Percentiles rank a stretch among this genome's conserved stretches.
These are phyloP conservation scores for Sphaceloma murrayae DNA, from an alignment of 2,329 filamentous ascomycete species.

Conservation along the genomic window DNA sequence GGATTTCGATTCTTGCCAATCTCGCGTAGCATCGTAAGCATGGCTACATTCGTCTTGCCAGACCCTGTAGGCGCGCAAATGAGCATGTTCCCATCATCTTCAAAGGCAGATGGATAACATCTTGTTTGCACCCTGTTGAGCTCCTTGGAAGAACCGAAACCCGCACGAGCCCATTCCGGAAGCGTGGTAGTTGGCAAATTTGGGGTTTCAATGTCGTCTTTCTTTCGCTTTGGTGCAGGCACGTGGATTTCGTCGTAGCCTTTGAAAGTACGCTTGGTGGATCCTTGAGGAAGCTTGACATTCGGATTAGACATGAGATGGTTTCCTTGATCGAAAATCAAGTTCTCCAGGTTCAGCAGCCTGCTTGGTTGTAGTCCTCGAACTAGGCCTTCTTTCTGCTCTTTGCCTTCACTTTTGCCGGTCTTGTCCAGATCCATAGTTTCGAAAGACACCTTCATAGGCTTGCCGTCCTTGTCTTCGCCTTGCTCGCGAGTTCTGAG, in stretches of 20 bases:
- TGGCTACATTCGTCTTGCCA: conserved; percentile 97
- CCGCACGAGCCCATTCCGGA: conserved; percentile 81
- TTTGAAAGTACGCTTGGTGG: conserved; percentile 91
- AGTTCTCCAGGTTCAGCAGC: conserved; percentile 86
- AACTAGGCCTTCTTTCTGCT: conserved; percentile 57
- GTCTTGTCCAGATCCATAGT: conserved; percentile 65
- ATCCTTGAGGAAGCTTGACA: conserved; percentile 85
- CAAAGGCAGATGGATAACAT: conserved; percentile 83
- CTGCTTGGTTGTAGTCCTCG: conserved; percentile 80
- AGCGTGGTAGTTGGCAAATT: conserved; percentile 78
- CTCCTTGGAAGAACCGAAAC: conserved; percentile 76
- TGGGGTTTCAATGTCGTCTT: conserved; percentile 62
- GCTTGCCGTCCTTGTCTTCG: conserved; percentile 49
- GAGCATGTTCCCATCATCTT: conserved; percentile 93
- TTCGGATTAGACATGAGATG: conserved; percentile 99
- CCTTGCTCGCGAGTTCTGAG: conserved; percentile 60
- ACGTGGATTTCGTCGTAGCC: conserved; percentile 98
- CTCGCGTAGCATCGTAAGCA: conserved; percentile 91
- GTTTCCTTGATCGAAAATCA: conserved; percentile 95
- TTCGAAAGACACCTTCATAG: conserved; percentile 69
- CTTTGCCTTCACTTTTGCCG: conserved; percentile 34
- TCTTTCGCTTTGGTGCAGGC: conserved; percentile 79
- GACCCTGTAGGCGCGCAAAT: conserved; percentile 95
- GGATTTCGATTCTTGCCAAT: conserved; percentile 91
- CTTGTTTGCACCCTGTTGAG: conserved; percentile 94